Base-by-base conservation (phyloP, 164 flowering plant genomes). In the Brasenia schreberi region DNA sequence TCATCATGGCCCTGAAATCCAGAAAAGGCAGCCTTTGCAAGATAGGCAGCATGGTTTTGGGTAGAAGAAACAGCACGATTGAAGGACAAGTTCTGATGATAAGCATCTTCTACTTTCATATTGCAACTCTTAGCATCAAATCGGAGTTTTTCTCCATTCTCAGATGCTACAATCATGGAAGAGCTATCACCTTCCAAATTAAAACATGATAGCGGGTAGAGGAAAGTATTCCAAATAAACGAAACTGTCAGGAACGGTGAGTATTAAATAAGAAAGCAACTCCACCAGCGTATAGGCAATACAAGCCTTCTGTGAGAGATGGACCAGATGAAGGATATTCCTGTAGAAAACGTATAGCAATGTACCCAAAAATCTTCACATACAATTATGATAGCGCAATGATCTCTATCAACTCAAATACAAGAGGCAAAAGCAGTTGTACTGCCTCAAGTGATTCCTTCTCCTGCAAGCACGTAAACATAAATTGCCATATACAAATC, bases 211-310 rank as follows among this genome's bases (percentile, higher is more conserved):
- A 5, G 79, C 65, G 42, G 95, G 97, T 68, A 95, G 70, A 33
- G 96, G 96, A 74, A 92, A 90, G 81, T 96, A 90, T 77, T 95
- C 96, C 83, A 92, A 78, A 62, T 90, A 88, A 75, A 92, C 97
- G 81, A 95, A 90, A 43, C 98, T 92, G 76, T 92, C 98, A 52
- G 99, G 99, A 2, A 88, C 96, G 68, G 95, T 85, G 18, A 88
- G 70, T 67, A 95, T 74, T 73, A 95, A 71, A 76, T 85, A 95
- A 11, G 88, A 92, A 72, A 95, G 85, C 86, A 95, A 84, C 81
- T 92, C 99, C 74, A 80, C 79, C 68, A 95, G 66, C 63, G 91
- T 86, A 76, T 91, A 76, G 14, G 72, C 72, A 44, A 87, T 81
- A 68, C 87, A 95, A n/a, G 85, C 84, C 74, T 87, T 85, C 60